These are phyloP conservation scores for Gossypium stocksii DNA, from an alignment of 345 rosid genomes.

Conservation along the genomic window DNA sequence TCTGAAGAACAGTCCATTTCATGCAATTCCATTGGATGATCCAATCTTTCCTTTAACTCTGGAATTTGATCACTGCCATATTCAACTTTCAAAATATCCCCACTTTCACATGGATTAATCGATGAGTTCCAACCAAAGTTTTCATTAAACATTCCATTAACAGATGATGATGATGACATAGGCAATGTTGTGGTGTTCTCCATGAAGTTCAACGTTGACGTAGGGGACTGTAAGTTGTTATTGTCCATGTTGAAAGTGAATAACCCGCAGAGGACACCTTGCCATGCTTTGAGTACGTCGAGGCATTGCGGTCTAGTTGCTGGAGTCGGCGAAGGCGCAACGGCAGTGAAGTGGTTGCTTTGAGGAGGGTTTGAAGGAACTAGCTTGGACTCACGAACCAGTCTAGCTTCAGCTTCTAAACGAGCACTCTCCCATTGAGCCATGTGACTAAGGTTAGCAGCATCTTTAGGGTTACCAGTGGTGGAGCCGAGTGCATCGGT, in stretches of 20 bases:
- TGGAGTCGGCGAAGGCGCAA: not conserved
- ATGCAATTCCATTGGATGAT: not conserved
- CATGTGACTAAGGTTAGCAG: not conserved
- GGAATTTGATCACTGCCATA: not conserved
- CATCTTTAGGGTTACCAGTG: not conserved
- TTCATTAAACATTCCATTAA: slow-evolving; percentile 6
- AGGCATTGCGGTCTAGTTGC: not conserved
- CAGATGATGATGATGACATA: not conserved
- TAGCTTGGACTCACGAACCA: not conserved
- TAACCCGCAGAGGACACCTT: slow-evolving; percentile 18
- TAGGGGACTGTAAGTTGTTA: slow-evolving; percentile 29
- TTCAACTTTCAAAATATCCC: not conserved
- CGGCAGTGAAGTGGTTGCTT: not conserved
- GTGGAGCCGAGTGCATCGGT: not conserved
- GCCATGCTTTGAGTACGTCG: not conserved
- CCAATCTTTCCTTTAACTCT: not conserved
- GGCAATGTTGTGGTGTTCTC: not conserved
- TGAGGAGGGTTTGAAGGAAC: not conserved
- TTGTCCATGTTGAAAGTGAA: slow-evolving; percentile 11
- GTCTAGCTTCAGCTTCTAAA: not conserved
- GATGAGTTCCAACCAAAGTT: slow-evolving; percentile 7
- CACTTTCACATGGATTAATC: not conserved
- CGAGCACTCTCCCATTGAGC: not conserved
- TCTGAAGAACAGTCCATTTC: not conserved
- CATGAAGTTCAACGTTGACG: slow-evolving; percentile 19